A percentile compares a stretch with the other conserved stretches of the same genome.
These are phyloP conservation scores for Pseudomicrostroma phylloplanum DNA, from an alignment of 1,284 basidiomycete species.

Conservation along the genomic window DNA sequence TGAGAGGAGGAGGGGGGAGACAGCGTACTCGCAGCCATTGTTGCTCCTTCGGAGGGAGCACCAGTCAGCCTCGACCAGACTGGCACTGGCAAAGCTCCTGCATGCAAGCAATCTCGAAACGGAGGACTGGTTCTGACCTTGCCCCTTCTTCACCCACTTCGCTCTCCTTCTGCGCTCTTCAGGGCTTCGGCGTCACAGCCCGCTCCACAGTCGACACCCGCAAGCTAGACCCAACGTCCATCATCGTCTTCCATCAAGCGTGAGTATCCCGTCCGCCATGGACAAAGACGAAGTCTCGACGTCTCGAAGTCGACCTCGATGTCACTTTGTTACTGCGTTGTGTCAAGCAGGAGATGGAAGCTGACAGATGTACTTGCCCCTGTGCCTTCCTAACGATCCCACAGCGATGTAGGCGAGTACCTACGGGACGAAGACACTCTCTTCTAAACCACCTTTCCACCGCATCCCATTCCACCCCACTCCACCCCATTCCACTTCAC, in stretches of 20 bases:
- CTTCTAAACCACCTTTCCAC: constrained; percentile 1
- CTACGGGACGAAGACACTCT: constrained; percentile 35
- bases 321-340: too few species aligned
- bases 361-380: neutral
- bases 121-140: neutral
- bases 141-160: neutral
- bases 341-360: neutral
- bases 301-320: neutral
- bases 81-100: neutral
- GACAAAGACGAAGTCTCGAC: neutral
- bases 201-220: constrained; percentile 90
- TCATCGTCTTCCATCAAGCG: constrained; percentile 98
- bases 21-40: too few species aligned
- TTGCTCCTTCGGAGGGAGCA: too few species aligned
- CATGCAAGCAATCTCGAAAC: neutral
- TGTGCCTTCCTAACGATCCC: neutral
- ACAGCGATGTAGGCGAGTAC: constrained; percentile 46
- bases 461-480: too few species aligned
- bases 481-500: too few species aligned
- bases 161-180: constrained; percentile 15
- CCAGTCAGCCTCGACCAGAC: too few species aligned
- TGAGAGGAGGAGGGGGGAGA: too few species aligned
- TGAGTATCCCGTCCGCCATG: constrained; percentile 53
- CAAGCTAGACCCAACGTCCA: constrained; percentile 95
- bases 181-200: constrained; percentile 98